Conservation (phyloP, 2,329 filamentous ascomycete species). For the Monilinia laxa region DNA sequence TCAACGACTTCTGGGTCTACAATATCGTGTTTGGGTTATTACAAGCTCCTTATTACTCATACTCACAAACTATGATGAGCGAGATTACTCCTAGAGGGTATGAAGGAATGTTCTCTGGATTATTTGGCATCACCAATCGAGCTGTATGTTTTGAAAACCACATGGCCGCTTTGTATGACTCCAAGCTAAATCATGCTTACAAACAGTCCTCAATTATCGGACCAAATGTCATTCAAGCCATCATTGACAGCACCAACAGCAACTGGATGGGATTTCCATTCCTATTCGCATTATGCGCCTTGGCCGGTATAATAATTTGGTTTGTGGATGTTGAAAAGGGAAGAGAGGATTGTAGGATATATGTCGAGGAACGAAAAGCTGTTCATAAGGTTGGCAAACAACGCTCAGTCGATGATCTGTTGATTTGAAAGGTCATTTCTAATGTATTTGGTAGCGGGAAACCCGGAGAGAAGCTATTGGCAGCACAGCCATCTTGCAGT, state of each 20-base stretch:
- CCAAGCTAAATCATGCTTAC: background rate
- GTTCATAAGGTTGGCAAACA: constrained; percentile 17
- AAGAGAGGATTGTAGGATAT: constrained; percentile 43
- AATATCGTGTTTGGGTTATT: constrained; percentile 46
- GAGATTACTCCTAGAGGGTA: constrained; percentile 46
- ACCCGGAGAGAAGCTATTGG: background rate
- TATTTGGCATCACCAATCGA: constrained; percentile 47
- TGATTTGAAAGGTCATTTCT: background rate
- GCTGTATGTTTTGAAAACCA: constrained; percentile 39
- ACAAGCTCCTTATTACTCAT: constrained; percentile 47
- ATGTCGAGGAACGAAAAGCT: constrained; percentile 42
- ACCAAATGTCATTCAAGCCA: constrained; percentile 46
- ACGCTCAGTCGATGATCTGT: background rate
- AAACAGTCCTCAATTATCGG: constrained; percentile 46
- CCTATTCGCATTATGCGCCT: constrained; percentile 43
- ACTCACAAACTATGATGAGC: constrained; percentile 47
- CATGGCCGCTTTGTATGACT: background rate
- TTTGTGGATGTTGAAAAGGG: constrained; percentile 46
- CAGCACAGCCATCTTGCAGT: background rate
- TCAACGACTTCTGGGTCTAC: constrained; percentile 45
- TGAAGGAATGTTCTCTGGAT: constrained; percentile 47
- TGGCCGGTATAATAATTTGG: constrained; percentile 43
- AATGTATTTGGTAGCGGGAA: background rate
- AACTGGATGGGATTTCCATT: constrained; percentile 48
- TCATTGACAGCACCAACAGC: constrained; percentile 45